Evolutionary conservation across 2,329 filamentous ascomycete genomes (phyloP).

Genomic region (Cladobotryum mycophilum): DNA sequence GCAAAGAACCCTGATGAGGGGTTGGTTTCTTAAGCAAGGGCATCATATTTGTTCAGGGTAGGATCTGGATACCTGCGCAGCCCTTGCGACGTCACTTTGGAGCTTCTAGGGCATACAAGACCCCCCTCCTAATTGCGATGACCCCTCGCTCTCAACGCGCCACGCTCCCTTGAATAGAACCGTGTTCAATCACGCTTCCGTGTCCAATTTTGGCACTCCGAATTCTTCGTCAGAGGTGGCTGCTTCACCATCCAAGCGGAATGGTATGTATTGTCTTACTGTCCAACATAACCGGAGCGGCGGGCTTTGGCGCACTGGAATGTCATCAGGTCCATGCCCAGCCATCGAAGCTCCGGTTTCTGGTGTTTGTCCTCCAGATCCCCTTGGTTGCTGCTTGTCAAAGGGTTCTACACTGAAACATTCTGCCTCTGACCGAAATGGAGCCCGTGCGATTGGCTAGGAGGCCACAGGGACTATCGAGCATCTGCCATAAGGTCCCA

Average conservation of each 20-base stretch:
- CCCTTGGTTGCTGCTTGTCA: not conserved
- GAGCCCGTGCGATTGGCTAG: constrained; percentile 5
- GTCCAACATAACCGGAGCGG: constrained; percentile 2
- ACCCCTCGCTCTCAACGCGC: constrained; percentile 1
- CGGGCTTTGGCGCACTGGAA: constrained; percentile 20
- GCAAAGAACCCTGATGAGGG: no score
- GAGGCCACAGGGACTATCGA: constrained; percentile 8
- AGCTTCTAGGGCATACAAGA: no score
- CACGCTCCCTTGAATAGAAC: constrained; percentile 3
- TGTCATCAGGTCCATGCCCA: constrained; percentile 15
- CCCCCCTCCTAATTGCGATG: no score
- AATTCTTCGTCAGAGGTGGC: constrained; percentile 4
- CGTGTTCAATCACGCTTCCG: not conserved
- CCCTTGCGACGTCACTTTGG: no score
- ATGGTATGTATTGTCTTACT: constrained; percentile 16
- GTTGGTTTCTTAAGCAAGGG: no score
- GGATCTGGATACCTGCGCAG: no score
- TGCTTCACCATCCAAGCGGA: constrained; percentile 1
- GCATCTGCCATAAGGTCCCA: constrained; percentile 16
- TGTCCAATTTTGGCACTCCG: not conserved
- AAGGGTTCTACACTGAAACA: constrained; percentile 21
- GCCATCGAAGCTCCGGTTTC: constrained; percentile 7
- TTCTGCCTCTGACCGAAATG: constrained; percentile 27
- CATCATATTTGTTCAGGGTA: no score
- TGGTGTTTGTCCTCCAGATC: constrained; percentile 5